These are phyloP conservation scores for Chlamydomonas sp. DNA, from an alignment of 139 green algal genomes.

Conservation along the genomic window DNA sequence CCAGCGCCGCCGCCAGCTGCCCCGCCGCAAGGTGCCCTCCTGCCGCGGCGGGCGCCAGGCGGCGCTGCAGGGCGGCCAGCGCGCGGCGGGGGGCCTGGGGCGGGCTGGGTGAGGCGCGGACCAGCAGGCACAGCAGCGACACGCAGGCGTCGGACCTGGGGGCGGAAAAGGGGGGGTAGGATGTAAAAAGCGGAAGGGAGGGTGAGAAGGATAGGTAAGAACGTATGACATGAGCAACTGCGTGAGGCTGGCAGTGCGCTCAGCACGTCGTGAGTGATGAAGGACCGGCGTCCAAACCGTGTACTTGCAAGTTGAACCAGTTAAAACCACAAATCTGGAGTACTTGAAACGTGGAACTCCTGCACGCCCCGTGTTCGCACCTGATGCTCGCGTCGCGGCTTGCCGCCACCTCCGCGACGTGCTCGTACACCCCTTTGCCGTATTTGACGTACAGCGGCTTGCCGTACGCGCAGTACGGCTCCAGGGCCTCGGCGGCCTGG, in stretches of 20 bases:
- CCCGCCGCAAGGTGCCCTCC: background rate
- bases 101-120: background rate
- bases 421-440: background rate
- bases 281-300: no score
- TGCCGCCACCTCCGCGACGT: background rate
- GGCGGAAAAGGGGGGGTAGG: background rate
- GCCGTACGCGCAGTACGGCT: constrained; percentile 27
- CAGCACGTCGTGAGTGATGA: no score
- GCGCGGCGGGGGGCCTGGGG: background rate
- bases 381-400: background rate
- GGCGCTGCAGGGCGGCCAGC: background rate
- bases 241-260: no score
- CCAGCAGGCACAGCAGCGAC: background rate
- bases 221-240: no score
- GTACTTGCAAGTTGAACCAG: no score
- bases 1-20: constrained; percentile 2
- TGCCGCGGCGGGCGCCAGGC: background rate
- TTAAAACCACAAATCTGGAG: no score
- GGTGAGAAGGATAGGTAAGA: background rate
- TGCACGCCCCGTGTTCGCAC: background rate
- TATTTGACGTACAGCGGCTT: constrained; percentile 2
- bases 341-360: no score
- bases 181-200: background rate
- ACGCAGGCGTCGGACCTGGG: constrained; percentile 22
- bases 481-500: constrained; percentile 9